Evolutionary conservation across 2,329 filamentous ascomycete genomes (phyloP).

Genomic region (Septoria linicola): DNA sequence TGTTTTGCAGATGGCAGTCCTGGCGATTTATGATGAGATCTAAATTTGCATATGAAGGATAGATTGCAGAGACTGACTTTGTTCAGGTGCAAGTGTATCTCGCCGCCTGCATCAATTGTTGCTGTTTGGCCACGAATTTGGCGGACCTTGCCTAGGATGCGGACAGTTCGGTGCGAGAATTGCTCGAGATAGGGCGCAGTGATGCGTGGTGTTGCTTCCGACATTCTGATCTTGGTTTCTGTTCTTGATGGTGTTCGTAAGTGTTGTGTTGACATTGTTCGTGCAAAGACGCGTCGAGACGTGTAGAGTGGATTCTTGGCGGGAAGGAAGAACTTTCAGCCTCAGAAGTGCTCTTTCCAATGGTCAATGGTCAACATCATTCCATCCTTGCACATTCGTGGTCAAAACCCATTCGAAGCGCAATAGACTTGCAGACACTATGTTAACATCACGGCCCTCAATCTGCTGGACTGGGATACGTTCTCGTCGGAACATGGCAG

Average conservation of each 20-base stretch:
- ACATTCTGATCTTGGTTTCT: slow-evolving; percentile 53
- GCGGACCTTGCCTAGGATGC: slow-evolving; percentile 79
- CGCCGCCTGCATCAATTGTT: slow-evolving; percentile 74
- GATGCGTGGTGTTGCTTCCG: slow-evolving; percentile 76
- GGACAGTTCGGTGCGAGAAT: slow-evolving; percentile 71
- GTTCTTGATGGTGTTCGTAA: background rate
- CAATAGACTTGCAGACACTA: no score
- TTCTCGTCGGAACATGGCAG: no score
- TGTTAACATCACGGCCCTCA: no score
- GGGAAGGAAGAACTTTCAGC: no score
- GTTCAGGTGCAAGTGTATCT: slow-evolving; percentile 71
- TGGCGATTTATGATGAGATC: slow-evolving; percentile 37
- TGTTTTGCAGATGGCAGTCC: slow-evolving; percentile 69
- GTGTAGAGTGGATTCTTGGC: background rate
- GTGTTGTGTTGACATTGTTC: no score
- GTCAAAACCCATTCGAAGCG: no score
- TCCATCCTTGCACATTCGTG: no score
- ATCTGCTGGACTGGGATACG: no score
- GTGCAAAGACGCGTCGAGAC: background rate
- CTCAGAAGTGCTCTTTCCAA: background rate
- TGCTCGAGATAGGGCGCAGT: slow-evolving; percentile 74
- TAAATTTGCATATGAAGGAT: background rate
- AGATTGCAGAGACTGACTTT: slow-evolving; percentile 56
- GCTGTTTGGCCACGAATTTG: slow-evolving; percentile 80
- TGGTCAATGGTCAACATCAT: background rate